Evolutionary conservation across 495 filamentous ascomycete genomes (phyloP).

Genomic region (Talaromyces adpressus): DNA sequence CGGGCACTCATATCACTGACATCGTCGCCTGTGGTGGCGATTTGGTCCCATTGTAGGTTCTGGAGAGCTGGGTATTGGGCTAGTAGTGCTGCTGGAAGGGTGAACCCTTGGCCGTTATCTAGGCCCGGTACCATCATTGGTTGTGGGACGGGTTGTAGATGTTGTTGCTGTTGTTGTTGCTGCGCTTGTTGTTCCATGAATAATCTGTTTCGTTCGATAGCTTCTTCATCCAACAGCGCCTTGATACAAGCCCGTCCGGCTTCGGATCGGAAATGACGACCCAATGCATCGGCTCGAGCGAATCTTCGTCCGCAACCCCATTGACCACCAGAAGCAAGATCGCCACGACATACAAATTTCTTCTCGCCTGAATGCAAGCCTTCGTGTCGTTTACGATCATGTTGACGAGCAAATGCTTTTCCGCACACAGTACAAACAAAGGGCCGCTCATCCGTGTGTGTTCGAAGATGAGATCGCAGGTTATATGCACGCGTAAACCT

Average conservation of each 20-base stretch:
- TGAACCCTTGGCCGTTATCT: slow-evolving; percentile 44
- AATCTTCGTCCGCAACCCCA: slow-evolving; percentile 96
- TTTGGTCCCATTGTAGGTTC: slow-evolving; percentile 68
- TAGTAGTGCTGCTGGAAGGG: slow-evolving; percentile 79
- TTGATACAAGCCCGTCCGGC: slow-evolving; percentile 95
- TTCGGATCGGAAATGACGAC: slow-evolving; percentile 94
- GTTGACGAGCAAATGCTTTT: slow-evolving; percentile 93
- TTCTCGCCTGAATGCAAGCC: slow-evolving; percentile 88
- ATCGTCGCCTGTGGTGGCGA: slow-evolving; percentile 46
- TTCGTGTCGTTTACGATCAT: slow-evolving; percentile 88
- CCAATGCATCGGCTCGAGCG: slow-evolving; percentile 89
- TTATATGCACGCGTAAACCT: slow-evolving; percentile 87
- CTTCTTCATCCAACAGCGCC: slow-evolving; percentile 85
- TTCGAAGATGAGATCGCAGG: slow-evolving; percentile 82
- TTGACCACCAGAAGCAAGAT: slow-evolving; percentile 68
- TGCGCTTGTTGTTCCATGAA: slow-evolving; percentile 53
- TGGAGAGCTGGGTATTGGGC: slow-evolving; percentile 89
- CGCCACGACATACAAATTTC: slow-evolving; percentile 94
- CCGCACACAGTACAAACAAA: slow-evolving; percentile 95
- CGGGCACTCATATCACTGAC: slow-evolving; percentile 71
- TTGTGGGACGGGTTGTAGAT: slow-evolving; percentile 35
- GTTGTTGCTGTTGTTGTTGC: slow-evolving; percentile 21
- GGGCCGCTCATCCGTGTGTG: slow-evolving; percentile 86
- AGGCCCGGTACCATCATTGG: slow-evolving; percentile 37
- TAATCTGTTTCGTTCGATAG: slow-evolving; percentile 61